These are phyloP conservation scores for Fusarium anguioides DNA, from an alignment of 2,329 filamentous ascomycete genomes.

Conservation along the genomic window DNA sequence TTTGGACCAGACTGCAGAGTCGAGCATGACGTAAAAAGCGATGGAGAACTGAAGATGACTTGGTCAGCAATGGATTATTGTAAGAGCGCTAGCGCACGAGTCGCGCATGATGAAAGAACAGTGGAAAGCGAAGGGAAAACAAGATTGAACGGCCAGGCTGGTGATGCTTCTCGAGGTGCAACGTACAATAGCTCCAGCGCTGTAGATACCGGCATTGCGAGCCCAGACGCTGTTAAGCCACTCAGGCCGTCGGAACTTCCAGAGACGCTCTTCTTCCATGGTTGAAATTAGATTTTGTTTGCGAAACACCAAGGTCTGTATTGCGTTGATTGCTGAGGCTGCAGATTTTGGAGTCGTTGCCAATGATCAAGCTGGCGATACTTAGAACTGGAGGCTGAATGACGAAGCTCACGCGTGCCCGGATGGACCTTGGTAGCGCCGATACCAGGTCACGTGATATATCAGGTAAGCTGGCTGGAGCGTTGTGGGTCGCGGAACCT, in stretches of 20 bases:
- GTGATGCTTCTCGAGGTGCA: not conserved
- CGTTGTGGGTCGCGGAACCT: not conserved
- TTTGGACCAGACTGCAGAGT: constrained; percentile 75
- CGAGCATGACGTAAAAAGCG: constrained; percentile 76
- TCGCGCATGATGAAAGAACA: not conserved
- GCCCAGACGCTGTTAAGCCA: constrained; percentile 74
- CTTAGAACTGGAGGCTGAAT: constrained; percentile 40
- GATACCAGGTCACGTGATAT: constrained; percentile 29
- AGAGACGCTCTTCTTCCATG: constrained; percentile 75
- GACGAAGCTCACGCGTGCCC: constrained; percentile 43
- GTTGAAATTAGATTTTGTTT: not conserved
- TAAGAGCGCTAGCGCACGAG: not conserved
- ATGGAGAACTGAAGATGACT: constrained; percentile 65
- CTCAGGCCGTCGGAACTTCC: constrained; percentile 73
- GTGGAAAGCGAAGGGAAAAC: not conserved
- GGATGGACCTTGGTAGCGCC: constrained; percentile 28
- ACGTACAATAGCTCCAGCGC: constrained; percentile 71
- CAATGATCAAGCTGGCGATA: constrained; percentile 29
- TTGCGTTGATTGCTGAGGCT: not conserved
- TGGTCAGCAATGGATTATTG: constrained; percentile 21
- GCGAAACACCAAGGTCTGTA: not conserved
- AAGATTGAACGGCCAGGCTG: not conserved
- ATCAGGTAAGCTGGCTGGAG: not conserved
- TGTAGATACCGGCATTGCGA: constrained; percentile 72
- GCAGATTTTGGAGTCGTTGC: constrained; percentile 4